A percentile compares a stretch with the other conserved stretches of the same genome.
Evolutionary conservation across 139 green algal species (phyloP).

Genomic region (Auxenochlorella protothecoides): DNA sequence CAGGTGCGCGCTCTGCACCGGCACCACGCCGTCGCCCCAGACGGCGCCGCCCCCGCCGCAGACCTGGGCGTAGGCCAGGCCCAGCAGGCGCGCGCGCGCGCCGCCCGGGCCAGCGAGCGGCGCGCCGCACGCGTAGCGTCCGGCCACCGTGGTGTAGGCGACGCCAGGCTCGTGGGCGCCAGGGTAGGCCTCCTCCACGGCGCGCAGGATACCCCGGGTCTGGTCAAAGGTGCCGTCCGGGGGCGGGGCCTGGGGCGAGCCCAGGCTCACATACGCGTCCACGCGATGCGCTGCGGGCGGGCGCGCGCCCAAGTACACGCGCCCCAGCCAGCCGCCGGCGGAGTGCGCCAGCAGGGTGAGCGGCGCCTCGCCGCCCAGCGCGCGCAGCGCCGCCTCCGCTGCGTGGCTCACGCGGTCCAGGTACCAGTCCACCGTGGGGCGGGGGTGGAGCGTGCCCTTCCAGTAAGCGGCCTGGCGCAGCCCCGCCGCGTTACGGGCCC

Average conservation of each 20-base stretch:
- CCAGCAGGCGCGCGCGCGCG: conserved; percentile 40
- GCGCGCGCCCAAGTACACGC: conserved; percentile 23
- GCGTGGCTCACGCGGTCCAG: conserved; percentile 49
- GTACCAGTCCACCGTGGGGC: conserved; percentile 91
- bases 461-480: conserved; percentile 75
- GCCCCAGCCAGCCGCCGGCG: conserved; percentile 76
- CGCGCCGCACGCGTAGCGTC: conserved; percentile 60
- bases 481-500: conserved; percentile 67
- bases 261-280: conserved; percentile 68
- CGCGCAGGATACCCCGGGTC: conserved; percentile 39
- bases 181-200: background rate
- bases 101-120: conserved; percentile 22
- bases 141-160: conserved; percentile 69
- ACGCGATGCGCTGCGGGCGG: conserved; percentile 33
- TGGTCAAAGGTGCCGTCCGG: conserved; percentile 76
- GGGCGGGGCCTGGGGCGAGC: conserved; percentile 47
- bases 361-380: conserved; percentile 30
- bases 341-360: conserved; percentile 80
- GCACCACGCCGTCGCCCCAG: conserved; percentile 76
- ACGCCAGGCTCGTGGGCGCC: background rate
- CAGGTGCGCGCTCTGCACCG: conserved; percentile 30
- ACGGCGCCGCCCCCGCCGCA: conserved; percentile 48
- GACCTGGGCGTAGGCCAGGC: conserved; percentile 78
- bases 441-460: conserved; percentile 73
- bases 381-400: conserved; percentile 43